Percentiles rank a stretch among this genome's conserved stretches.
Evolutionary conservation across 164 flowering plant species (phyloP).

Genomic region (Chimonanthus praecox): DNA sequence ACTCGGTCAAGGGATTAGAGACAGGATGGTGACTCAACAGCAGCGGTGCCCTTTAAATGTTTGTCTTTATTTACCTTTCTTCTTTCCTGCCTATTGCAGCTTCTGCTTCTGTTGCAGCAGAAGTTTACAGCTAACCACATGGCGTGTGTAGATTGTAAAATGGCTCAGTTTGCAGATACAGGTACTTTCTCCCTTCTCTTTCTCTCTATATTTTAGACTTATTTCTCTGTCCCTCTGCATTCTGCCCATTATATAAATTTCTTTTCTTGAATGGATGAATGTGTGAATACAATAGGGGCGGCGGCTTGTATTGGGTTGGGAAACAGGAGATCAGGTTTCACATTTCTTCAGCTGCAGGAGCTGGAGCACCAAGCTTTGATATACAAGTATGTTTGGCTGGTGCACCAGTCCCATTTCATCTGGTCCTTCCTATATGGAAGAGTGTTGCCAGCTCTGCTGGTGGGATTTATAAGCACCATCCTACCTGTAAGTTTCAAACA

Average conservation of each 20-base stretch:
- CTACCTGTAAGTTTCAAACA: conserved; percentile 23
- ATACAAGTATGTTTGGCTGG: conserved; percentile 45
- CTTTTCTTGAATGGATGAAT: conserved; percentile 6
- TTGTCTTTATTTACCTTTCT: neutral
- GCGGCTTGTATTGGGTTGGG: conserved; percentile 18
- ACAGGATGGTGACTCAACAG: neutral
- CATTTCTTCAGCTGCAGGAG: conserved; percentile 47
- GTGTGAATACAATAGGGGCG: conserved; percentile 20
- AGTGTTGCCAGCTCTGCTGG: conserved; percentile 31
- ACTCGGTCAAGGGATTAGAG: neutral
- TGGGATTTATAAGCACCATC: conserved; percentile 16
- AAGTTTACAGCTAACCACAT: conserved; percentile 11
- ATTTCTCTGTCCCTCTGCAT: neutral
- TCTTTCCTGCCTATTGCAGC: neutral
- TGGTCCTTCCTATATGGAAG: conserved; percentile 49
- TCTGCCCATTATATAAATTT: neutral
- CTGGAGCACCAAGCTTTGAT: conserved; percentile 48
- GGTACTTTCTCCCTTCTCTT: conserved; percentile 9
- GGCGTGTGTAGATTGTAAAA: conserved; percentile 8
- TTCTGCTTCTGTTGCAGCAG: neutral
- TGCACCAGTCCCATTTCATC: conserved; percentile 39
- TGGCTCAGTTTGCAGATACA: conserved; percentile 21
- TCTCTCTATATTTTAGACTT: too few species aligned
- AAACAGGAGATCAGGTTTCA: conserved; percentile 29
- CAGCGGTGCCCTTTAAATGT: neutral